These are phyloP conservation scores for Nitzschia inconspicua DNA, from an alignment of 108 stramenopile species.

Conservation along the genomic window DNA sequence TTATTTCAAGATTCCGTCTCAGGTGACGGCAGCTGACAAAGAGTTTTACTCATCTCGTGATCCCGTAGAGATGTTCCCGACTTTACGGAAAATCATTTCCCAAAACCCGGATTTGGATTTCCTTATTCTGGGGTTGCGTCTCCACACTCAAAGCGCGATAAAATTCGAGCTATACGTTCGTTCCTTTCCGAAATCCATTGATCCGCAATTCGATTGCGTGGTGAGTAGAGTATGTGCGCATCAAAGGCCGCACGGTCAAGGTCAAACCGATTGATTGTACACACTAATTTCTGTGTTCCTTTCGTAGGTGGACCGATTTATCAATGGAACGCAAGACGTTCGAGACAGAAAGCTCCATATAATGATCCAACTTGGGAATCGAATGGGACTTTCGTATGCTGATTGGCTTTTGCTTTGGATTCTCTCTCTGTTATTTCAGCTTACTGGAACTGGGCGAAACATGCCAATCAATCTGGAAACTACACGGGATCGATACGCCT, in stretches of 20 bases:
- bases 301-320: constrained; percentile 40
- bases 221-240: constrained; percentile 19
- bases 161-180: constrained; percentile 47
- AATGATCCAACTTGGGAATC: constrained; percentile 48
- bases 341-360: constrained; percentile 46
- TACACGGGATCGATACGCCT: constrained; percentile 24
- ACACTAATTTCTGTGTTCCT: background rate
- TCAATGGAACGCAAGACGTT: constrained; percentile 14
- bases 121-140: constrained; percentile 28
- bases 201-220: constrained; percentile 49
- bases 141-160: constrained; percentile 12
- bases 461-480: constrained; percentile 25
- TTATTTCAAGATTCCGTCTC: constrained; percentile 27
- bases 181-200: constrained; percentile 58
- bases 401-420: constrained; percentile 28
- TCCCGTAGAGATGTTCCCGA: constrained; percentile 55
- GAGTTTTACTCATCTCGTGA: constrained; percentile 33
- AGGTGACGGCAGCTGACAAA: constrained; percentile 7
- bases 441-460: constrained; percentile 15
- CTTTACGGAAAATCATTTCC: constrained; percentile 43
- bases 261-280: background rate
- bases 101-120: constrained; percentile 60
- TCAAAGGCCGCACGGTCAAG: background rate
- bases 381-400: constrained; percentile 18
- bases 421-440: constrained; percentile 15